phyloP scores from a whole-genome alignment of 331 rosid species.

The Malus hybrid region DNA sequence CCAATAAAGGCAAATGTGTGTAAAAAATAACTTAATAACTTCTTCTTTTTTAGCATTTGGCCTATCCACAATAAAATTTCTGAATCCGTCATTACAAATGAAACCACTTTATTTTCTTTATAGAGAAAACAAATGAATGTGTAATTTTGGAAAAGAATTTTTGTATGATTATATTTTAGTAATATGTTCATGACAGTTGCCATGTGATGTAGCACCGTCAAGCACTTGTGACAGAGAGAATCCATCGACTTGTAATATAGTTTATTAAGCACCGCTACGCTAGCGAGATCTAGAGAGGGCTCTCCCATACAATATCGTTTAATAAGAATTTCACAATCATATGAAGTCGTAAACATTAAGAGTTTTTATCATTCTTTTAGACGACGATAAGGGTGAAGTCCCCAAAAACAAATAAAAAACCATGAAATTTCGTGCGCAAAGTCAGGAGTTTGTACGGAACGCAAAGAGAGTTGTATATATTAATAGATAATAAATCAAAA shows the following conservation, averaged over 20 bases:
- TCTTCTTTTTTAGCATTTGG: too few relatives aligned
- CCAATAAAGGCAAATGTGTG: neutral
- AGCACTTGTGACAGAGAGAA: neutral
- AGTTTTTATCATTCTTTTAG: too few relatives aligned
- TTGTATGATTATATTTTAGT: neutral
- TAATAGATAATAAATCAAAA: too few relatives aligned
- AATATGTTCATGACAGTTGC: neutral
- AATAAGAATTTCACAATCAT: neutral
- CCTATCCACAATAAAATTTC: neutral
- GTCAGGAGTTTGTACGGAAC: too few relatives aligned
- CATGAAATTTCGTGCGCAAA: too few relatives aligned
- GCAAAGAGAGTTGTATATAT: too few relatives aligned
- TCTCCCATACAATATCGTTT: neutral
- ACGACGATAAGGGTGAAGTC: too few relatives aligned
- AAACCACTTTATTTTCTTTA: neutral
- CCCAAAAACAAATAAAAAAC: too few relatives aligned
- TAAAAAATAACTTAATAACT: neutral
- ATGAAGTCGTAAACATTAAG: neutral
- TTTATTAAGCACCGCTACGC: neutral
- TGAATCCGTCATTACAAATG: neutral
- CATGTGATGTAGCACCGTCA: slow-evolving; percentile 9
- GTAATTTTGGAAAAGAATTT: neutral
- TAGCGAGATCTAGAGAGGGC: neutral
- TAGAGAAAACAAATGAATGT: neutral
- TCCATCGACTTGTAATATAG: neutral